A percentile compares a stretch with the other conserved stretches of the same genome.
Evolutionary conservation across 31 red algal genomes (phyloP).

Genomic region (Porphyra umbilicalis): DNA sequence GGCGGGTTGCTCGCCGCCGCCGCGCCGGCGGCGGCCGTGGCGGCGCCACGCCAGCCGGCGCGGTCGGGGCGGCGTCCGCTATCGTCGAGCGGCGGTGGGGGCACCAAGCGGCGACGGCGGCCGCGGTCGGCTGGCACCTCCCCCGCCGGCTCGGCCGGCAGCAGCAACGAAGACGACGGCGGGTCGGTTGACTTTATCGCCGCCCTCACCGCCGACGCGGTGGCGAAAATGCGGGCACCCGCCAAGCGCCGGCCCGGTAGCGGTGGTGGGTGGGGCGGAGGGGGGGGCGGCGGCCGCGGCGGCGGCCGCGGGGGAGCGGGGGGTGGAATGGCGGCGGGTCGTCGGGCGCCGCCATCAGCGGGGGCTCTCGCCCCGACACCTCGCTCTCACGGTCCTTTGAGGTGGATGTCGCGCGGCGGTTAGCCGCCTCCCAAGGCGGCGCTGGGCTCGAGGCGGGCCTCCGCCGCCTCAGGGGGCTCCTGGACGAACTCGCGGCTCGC

Average conservation of each 20-base stretch:
- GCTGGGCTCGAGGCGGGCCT: background rate
- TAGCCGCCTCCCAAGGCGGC: background rate
- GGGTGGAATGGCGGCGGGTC: background rate
- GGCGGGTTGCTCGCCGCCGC: background rate
- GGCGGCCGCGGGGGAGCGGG: background rate
- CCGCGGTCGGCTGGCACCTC: background rate
- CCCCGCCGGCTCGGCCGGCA: background rate
- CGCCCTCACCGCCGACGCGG: background rate
- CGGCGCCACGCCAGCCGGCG: background rate
- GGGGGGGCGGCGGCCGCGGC: background rate
- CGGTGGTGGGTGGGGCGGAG: background rate
- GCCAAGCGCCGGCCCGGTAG: background rate
- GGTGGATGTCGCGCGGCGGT: background rate
- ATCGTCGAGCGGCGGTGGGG: background rate
- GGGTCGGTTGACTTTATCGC: background rate
- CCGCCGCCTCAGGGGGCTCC: background rate
- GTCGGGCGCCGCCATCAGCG: no score
- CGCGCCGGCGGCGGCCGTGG: background rate
- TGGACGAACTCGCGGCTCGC: background rate
- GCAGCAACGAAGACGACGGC: background rate
- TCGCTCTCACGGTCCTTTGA: background rate
- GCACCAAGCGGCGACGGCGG: background rate
- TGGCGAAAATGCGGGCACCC: background rate
- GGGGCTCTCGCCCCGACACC: background rate
- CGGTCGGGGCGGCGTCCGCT: background rate